Percentiles rank a stretch among this genome's conserved stretches.
phyloP scores from a whole-genome alignment of 2,329 filamentous ascomycete genomes.

The Sporothrix pseudoabietina region DNA sequence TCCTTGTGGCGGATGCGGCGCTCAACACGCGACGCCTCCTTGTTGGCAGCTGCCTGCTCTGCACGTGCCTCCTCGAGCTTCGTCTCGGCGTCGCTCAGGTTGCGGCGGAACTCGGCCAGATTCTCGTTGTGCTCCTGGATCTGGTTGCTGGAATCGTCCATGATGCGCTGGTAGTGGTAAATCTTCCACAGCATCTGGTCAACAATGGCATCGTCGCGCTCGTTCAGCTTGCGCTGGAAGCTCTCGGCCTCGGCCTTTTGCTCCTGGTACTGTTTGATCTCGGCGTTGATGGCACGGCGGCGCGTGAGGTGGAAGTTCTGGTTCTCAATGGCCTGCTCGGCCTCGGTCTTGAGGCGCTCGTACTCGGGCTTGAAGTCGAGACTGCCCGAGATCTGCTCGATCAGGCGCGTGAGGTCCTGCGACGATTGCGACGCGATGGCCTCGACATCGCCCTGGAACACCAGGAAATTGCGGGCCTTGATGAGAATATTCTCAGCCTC shows the following conservation, averaged over 20 bases:
- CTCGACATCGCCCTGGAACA: conserved; percentile 98
- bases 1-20: conserved; percentile 83
- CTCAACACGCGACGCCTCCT: conserved; percentile 78
- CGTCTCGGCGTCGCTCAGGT: conserved; percentile 80
- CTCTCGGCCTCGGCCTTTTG: conserved; percentile 95
- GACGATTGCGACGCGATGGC: conserved; percentile 94
- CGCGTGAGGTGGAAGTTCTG: conserved; percentile 86
- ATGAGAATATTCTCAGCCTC: conserved; percentile 96
- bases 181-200: conserved; percentile 96
- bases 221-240: conserved; percentile 86
- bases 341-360: conserved; percentile 82
- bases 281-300: conserved; percentile 91
- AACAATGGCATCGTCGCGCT: conserved; percentile 87
- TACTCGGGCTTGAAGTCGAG: conserved; percentile 94
- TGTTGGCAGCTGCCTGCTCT: conserved; percentile 76
- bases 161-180: conserved; percentile 89
- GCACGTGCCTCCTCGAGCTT: conserved; percentile 78
- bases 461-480: conserved; percentile 95
- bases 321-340: conserved; percentile 84
- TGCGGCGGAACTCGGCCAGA: conserved; percentile 86
- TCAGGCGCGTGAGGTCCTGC: conserved; percentile 86
- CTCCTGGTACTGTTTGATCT: conserved; percentile 96
- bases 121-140: conserved; percentile 95
- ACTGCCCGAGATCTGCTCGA: conserved; percentile 97
- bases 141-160: conserved; percentile 86